A percentile compares a stretch with the other conserved stretches of the same genome.
These are phyloP conservation scores for Tirmania nivea DNA, from an alignment of 495 filamentous ascomycete species.

Conservation along the genomic window DNA sequence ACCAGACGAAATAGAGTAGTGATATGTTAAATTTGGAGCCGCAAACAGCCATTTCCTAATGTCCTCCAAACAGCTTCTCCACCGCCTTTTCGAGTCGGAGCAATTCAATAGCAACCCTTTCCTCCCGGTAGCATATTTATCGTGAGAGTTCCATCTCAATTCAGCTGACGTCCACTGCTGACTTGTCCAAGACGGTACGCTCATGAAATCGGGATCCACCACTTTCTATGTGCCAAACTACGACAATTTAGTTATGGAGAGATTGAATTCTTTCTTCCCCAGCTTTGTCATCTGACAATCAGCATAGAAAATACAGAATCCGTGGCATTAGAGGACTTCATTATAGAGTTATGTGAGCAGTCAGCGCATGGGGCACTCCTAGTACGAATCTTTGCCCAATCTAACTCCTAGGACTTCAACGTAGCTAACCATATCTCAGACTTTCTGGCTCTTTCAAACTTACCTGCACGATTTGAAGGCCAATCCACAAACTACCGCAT, in stretches of 20 bases:
- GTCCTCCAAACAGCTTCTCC: slow-evolving; percentile 32
- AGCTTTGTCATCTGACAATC: slow-evolving; percentile 57
- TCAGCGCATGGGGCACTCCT: slow-evolving; percentile 55
- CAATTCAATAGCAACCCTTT: slow-evolving; percentile 66
- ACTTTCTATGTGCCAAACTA: slow-evolving; percentile 57
- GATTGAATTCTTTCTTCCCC: slow-evolving; percentile 66
- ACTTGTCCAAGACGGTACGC: slow-evolving; percentile 42
- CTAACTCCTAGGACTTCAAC: slow-evolving; percentile 1
- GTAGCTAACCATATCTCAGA: slow-evolving; percentile 26
- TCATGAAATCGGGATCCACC: slow-evolving; percentile 60
- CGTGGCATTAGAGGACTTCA: slow-evolving; percentile 62
- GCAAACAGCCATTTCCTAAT: slow-evolving; percentile 14
- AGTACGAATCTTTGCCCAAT: slow-evolving; percentile 25
- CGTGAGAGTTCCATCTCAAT: slow-evolving; percentile 29
- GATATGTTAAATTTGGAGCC: slow-evolving; percentile 1
- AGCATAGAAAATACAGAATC: slow-evolving; percentile 57
- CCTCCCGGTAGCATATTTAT: slow-evolving; percentile 55
- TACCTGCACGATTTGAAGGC: slow-evolving; percentile 52
- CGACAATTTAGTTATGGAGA: slow-evolving; percentile 62
- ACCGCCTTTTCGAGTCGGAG: slow-evolving; percentile 60
- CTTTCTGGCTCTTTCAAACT: slow-evolving; percentile 66
- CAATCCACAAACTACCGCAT: slow-evolving; percentile 44
- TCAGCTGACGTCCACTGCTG: slow-evolving; percentile 6
- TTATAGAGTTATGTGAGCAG: slow-evolving; percentile 58
- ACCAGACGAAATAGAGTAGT: not conserved